These are phyloP conservation scores for Candida stauntonica DNA, from an alignment of 805 yeast genomes.

Conservation along the genomic window DNA sequence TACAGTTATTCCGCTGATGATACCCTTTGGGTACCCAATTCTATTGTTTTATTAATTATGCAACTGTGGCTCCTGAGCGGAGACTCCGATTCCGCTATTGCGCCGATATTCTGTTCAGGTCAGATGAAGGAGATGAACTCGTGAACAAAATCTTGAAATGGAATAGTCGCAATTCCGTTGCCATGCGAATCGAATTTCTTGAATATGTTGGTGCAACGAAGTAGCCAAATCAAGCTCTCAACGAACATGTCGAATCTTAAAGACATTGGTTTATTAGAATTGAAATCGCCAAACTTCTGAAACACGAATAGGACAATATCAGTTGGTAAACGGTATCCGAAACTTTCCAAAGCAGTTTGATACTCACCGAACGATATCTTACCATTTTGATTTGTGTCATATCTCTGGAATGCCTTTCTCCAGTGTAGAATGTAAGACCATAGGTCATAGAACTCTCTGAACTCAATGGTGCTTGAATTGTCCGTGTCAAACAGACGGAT, in stretches of 20 bases:
- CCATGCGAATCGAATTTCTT: constrained; percentile 71
- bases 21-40: too few relatives aligned
- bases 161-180: constrained; percentile 66
- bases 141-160: constrained; percentile 61
- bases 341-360: constrained; percentile 54
- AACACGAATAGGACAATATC: constrained; percentile 55
- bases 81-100: too few relatives aligned
- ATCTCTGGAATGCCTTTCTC: constrained; percentile 57
- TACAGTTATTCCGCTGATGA: too few relatives aligned
- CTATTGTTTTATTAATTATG: too few relatives aligned
- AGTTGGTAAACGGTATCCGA: constrained; percentile 59
- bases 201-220: constrained; percentile 73
- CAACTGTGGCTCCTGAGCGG: too few relatives aligned
- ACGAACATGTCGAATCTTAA: constrained; percentile 79
- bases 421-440: constrained; percentile 69
- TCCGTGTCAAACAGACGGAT: constrained; percentile 56
- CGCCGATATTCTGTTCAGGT: too few relatives aligned
- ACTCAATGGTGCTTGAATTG: constrained; percentile 40
- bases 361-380: constrained; percentile 65
- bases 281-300: constrained; percentile 45
- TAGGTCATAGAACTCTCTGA: constrained; percentile 60
- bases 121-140: constrained; percentile 35
- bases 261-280: constrained; percentile 30
- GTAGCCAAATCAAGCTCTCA: constrained; percentile 71
- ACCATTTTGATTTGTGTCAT: constrained; percentile 55